phyloP scores from a whole-genome alignment of 2,329 filamentous ascomycete species.

The Neurospora sp. region DNA sequence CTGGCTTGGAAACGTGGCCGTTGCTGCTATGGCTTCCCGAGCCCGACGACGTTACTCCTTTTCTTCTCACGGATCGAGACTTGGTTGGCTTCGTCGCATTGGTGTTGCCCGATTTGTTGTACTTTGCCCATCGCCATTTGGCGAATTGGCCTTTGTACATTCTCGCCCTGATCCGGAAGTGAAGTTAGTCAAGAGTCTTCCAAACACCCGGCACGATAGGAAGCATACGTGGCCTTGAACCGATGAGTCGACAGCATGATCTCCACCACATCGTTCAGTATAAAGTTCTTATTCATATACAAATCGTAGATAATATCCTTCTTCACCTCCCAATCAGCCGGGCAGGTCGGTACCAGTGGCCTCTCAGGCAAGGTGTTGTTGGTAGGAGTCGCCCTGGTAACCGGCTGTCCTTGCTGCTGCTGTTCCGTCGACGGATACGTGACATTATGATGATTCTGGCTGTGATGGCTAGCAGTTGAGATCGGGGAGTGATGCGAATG shows the following conservation, averaged over 20 bases:
- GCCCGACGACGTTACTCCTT: background rate
- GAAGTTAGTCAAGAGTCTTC: background rate
- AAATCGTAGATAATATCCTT: slow-evolving; percentile 14
- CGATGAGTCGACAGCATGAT: slow-evolving; percentile 15
- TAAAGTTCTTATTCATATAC: slow-evolving; percentile 16
- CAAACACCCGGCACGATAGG: background rate
- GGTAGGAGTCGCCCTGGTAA: background rate
- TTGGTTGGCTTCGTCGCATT: slow-evolving; percentile 4
- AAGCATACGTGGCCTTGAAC: slow-evolving; percentile 18
- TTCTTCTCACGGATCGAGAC: slow-evolving; percentile 1
- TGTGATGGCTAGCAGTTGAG: background rate
- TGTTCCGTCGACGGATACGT: background rate
- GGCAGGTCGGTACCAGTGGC: slow-evolving; percentile 11
- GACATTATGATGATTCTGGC: background rate
- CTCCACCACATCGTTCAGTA: slow-evolving; percentile 18
- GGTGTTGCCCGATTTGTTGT: slow-evolving; percentile 15
- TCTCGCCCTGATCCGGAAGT: slow-evolving; percentile 10
- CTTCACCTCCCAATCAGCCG: slow-evolving; percentile 16
- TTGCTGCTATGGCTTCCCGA: background rate
- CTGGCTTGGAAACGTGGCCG: background rate
- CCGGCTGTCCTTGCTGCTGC: background rate
- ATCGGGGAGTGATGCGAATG: background rate
- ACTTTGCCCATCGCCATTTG: slow-evolving; percentile 21
- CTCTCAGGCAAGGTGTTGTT: slow-evolving; percentile 1
- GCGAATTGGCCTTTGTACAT: slow-evolving; percentile 22